phyloP scores from a whole-genome alignment of 2,329 filamentous ascomycete genomes.

The Aspergillus sp. region DNA sequence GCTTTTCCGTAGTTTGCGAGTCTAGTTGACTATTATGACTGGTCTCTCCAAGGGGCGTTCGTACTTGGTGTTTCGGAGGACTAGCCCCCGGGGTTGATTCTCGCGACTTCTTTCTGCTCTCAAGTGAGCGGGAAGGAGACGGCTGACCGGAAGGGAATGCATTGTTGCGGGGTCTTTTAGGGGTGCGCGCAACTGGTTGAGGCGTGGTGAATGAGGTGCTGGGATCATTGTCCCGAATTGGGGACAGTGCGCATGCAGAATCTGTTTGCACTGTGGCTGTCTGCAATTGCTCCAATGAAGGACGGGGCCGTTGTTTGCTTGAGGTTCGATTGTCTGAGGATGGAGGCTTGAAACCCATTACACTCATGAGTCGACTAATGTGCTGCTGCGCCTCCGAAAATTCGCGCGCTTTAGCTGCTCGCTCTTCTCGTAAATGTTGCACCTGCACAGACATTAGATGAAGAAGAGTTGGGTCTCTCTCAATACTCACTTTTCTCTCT shows the following conservation, averaged over 20 bases:
- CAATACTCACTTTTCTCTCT: conserved; percentile 32
- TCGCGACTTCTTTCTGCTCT: conserved; percentile 8
- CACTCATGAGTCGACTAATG: conserved; percentile 38
- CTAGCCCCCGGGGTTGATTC: conserved; percentile 5
- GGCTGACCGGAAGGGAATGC: conserved; percentile 17
- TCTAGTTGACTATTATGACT: conserved; percentile 29
- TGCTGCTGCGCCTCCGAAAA: conserved; percentile 42
- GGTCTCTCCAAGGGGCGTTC: conserved; percentile 26
- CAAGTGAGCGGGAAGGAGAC: conserved; percentile 10
- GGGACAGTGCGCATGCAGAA: conserved; percentile 19
- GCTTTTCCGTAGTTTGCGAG: conserved; percentile 16
- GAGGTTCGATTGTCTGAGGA: conserved; percentile 14
- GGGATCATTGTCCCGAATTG: conserved; percentile 13
- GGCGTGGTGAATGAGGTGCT: conserved; percentile 22
- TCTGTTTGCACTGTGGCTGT: conserved; percentile 15
- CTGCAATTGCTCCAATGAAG: conserved; percentile 14
- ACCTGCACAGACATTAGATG: conserved; percentile 21
- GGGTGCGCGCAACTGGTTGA: conserved; percentile 21
- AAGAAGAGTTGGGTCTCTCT: background rate
- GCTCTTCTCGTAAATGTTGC: conserved; percentile 35
- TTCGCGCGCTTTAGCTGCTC: conserved; percentile 38
- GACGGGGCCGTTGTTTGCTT: conserved; percentile 20
- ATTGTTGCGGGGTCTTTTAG: conserved; percentile 29
- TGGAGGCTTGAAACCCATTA: conserved; percentile 37
- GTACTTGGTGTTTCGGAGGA: conserved; percentile 10